A percentile compares a stretch with the other conserved stretches of the same genome.
Conservation (phyloP, 2,329 filamentous ascomycete genomes). For the Cladophialophora carrionii region DNA sequence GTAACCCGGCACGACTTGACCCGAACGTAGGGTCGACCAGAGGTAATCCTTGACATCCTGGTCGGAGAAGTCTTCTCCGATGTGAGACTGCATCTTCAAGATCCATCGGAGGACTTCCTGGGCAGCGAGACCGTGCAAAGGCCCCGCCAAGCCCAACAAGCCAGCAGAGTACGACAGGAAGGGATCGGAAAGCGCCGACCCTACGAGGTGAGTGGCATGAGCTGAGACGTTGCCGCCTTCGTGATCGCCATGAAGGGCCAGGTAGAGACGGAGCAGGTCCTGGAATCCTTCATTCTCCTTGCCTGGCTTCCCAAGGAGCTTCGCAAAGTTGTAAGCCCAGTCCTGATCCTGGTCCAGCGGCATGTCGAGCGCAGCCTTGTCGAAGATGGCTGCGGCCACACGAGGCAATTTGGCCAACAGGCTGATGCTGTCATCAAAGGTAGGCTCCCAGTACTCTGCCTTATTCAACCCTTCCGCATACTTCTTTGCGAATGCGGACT, state of each 20-base stretch:
- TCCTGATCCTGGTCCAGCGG: slow-evolving; percentile 82
- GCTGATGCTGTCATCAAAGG: slow-evolving; percentile 92
- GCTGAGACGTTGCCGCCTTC: slow-evolving; percentile 98
- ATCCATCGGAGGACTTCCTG: slow-evolving; percentile 98
- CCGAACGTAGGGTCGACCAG: slow-evolving; percentile 90
- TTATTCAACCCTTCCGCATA: slow-evolving; percentile 92
- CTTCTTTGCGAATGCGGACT: slow-evolving; percentile 87
- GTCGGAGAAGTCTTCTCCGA: slow-evolving; percentile 76
- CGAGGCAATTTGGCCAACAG: slow-evolving; percentile 94
- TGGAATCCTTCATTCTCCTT: slow-evolving; percentile 92
- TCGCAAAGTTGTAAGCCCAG: slow-evolving; percentile 98
- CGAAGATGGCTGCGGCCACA: slow-evolving; percentile 96
- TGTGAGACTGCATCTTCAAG: slow-evolving; percentile 87
- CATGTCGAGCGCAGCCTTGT: slow-evolving; percentile 75
- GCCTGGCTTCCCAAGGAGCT: slow-evolving; percentile 88
- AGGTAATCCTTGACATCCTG: slow-evolving; percentile 85
- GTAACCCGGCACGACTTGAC: slow-evolving; percentile 91
- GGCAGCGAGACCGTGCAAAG: slow-evolving; percentile 87
- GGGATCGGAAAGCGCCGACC: slow-evolving; percentile 89
- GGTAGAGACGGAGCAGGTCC: slow-evolving; percentile 88
- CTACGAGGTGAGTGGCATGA: slow-evolving; percentile 91
- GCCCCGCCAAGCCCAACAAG: slow-evolving; percentile 92
- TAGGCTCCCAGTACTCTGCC: slow-evolving; percentile 98
- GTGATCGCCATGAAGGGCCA: slow-evolving; percentile 96
- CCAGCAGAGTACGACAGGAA: slow-evolving; percentile 96